Base-by-base conservation (phyloP, 1,284 basidiomycete genomes). In the Ceratobasidium sp. region DNA sequence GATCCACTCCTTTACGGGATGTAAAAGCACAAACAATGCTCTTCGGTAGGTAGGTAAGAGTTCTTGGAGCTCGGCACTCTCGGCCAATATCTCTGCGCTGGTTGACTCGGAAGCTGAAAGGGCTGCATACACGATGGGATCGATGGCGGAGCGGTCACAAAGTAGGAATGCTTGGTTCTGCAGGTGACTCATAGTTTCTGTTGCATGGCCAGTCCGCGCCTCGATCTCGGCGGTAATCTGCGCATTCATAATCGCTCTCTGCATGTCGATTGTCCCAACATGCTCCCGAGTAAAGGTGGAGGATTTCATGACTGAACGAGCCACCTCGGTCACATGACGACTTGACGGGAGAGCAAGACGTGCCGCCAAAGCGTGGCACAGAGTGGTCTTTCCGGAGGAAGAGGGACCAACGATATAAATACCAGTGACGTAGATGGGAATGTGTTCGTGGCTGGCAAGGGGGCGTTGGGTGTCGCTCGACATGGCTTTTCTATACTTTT, bases 331-430 rank as follows among this genome's bases (percentile, higher is more conserved):
- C 68, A 88, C 50, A 75, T 58, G 68, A 3, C 45, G 47, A 22
- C 13, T 32, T 10, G 43, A 32, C 15, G 55, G n/a, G 13, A 52
- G 31, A 15, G 13, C n/a, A 29, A 57, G 27, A 10, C 68, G 68
- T 50, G 45, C n/a, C 3, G 56, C 55, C 0, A 87, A 75, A 3
- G 85, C 84, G 53, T 81, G 77, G 76, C 86, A 87, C 1, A 88
- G 80, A 0, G 86, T 88, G 29, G 87, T 87, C 77, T 88, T 89
- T 20, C 86, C 87, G 7, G 84, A 86, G 12, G 87, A 87, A 74
- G 87, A 85, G 43, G 87, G 85, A 2, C 86, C 87, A 35, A 88
- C 77, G 47, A 88, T 75, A 73, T 82, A 79, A 29, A 72, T 56
- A 12, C 60, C 65, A 49, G 27, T 68, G 5, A 56, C 32, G 22